Evolutionary conservation across 2,329 filamentous ascomycete genomes (phyloP), one percentile per base, ranked within the genome.

Genomic region (Hansfordia pulvinata): DNA sequence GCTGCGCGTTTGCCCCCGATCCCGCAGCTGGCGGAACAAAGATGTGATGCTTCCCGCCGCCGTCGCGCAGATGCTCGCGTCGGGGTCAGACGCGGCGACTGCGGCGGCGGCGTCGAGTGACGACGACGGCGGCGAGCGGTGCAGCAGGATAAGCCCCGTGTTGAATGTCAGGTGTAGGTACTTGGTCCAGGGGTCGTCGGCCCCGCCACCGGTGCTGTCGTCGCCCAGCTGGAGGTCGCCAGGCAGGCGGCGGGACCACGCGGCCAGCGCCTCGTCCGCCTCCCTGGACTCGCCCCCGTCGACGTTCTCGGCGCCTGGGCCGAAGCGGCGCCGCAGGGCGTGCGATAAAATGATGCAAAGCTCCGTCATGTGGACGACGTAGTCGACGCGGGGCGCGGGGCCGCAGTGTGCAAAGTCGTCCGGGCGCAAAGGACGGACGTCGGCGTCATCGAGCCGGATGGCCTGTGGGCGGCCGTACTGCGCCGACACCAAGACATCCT

Each of bases 401-500:
- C 31, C 28, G 13, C 31, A 33, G 18, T 33, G 28, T 11, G 25
- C 16, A 8, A 30, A 33, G 25, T 33, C 31, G 13, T 20, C 20
- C 10, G 25, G 14, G 19, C 26, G 12, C 19, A 30, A 18, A 12
- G 12, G 16, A 10, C 28, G 27, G 7, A 33, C 28, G 16, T 33
- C 31, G 12, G 28, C 19, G 16, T 33, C 28, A 10, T 27, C 31
- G 11, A 33, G 31, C 15, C 28, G n/a, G 16, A 31, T 24, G 8
- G 29, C 18, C 17, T 23, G 31, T 19, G 31, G 31, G 2, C 31
- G 24, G 11, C 31, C 31, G 20, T 33, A 33, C 10, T 50, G 41
- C 8, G 47, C 34, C 0, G 53, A 49, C 4, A 53, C 35, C 24
- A 54, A 26, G 4, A 52, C 46, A 27, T 58, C 54, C 19, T 49